phyloP scores from a whole-genome alignment of 805 yeast species.

The Metschnikowia arizonensis region DNA sequence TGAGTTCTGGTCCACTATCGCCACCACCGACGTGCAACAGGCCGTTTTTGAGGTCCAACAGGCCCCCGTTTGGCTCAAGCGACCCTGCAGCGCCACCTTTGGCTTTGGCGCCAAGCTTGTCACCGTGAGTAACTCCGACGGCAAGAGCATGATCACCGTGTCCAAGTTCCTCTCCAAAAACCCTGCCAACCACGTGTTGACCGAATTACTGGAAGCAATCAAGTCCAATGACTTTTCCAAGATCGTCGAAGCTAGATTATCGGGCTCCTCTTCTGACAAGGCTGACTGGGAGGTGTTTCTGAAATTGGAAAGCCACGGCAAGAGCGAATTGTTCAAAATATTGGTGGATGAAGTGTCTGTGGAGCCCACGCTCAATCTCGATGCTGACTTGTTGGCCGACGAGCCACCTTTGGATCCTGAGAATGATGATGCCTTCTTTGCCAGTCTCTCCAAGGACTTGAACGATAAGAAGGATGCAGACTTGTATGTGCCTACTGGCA shows the following conservation, averaged over 20 bases:
- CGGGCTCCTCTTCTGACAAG: constrained; percentile 35
- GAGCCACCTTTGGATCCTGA: constrained; percentile 3
- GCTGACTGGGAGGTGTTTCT: constrained; percentile 66
- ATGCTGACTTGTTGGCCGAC: constrained; percentile 1
- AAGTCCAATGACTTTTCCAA: constrained; percentile 49
- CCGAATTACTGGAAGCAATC: constrained; percentile 51
- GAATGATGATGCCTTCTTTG: constrained; percentile 34
- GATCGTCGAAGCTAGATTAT: constrained; percentile 53
- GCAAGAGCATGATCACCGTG: constrained; percentile 41
- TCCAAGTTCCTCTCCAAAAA: constrained; percentile 39
- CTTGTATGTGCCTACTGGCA: constrained; percentile 50
- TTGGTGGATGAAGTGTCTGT: constrained; percentile 18
- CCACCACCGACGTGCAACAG: constrained; percentile 63
- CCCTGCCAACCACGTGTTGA: constrained; percentile 27
- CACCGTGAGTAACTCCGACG: constrained; percentile 40
- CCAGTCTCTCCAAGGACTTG: constrained; percentile 28
- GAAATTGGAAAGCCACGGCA: constrained; percentile 49
- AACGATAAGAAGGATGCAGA: constrained; percentile 10
- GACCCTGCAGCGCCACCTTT: constrained; percentile 71
- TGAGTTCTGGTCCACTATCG: constrained; percentile 82
- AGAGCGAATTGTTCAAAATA: constrained; percentile 43
- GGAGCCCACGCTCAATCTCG: constrained; percentile 2
- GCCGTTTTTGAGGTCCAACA: constrained; percentile 69
- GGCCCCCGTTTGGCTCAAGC: constrained; percentile 86
- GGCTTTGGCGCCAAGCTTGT: constrained; percentile 94